A percentile compares a stretch with the other conserved stretches of the same genome.
Conservation (phyloP, 495 filamentous ascomycete genomes). For the Neurospora cerealis region DNA sequence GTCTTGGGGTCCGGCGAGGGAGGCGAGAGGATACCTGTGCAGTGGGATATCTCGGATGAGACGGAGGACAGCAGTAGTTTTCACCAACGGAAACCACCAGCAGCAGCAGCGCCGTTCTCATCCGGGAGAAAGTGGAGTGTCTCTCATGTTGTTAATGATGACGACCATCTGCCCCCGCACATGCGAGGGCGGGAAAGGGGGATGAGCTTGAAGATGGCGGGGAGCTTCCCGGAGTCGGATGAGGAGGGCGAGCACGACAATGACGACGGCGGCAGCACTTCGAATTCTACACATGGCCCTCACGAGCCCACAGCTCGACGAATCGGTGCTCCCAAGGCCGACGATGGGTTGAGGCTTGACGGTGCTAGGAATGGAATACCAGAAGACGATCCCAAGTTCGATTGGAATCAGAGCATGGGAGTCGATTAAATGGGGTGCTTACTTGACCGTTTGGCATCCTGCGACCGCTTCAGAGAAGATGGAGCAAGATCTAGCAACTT, state of each 20-base stretch:
- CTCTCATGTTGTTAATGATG: neutral
- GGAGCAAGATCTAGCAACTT: neutral
- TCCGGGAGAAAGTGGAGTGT: conserved; percentile 1
- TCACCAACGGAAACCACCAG: conserved; percentile 14
- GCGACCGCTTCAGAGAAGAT: neutral
- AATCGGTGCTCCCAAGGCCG: neutral
- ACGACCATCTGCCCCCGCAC: neutral
- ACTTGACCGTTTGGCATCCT: neutral
- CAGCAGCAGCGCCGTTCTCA: conserved; percentile 5
- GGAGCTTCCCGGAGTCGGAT: conserved; percentile 19
- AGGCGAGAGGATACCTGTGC: conserved; percentile 41
- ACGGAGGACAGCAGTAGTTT: conserved; percentile 15
- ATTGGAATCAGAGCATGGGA: conserved; percentile 21
- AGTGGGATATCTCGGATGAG: conserved; percentile 46
- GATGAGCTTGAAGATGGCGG: conserved; percentile 15
- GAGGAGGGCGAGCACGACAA: conserved; percentile 6
- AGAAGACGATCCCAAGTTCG: neutral
- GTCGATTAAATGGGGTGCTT: conserved; percentile 19
- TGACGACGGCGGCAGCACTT: neutral
- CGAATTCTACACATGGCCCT: neutral
- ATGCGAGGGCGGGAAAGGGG: neutral
- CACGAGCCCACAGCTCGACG: neutral
- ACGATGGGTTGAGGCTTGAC: neutral
- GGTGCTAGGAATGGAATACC: neutral
- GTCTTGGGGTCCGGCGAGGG: conserved; percentile 37